A percentile compares a stretch with the other conserved stretches of the same genome.
Conservation (phyloP, 2,329 filamentous ascomycete genomes). For the Colletotrichum euphorbiae region DNA sequence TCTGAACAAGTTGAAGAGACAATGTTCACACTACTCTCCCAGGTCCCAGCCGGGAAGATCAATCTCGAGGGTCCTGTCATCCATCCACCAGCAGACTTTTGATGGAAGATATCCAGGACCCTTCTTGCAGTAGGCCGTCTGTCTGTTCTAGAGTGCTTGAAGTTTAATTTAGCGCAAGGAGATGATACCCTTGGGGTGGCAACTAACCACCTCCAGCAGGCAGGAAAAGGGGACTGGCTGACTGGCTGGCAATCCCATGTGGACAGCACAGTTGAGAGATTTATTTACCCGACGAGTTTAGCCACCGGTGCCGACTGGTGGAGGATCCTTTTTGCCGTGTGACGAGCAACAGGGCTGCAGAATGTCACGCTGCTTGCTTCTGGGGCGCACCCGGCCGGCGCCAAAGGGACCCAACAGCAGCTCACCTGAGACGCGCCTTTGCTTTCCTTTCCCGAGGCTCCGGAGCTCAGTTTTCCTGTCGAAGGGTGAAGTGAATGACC, state of each 20-base stretch:
- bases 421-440: conserved; percentile 13
- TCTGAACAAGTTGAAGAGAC: not conserved
- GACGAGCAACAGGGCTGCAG: conserved; percentile 37
- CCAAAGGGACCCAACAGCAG: conserved; percentile 28
- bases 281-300: conserved; percentile 28
- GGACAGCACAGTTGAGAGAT: conserved; percentile 8
- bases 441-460: not conserved
- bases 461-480: not conserved
- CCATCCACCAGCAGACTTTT: conserved; percentile 9
- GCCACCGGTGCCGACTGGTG: conserved; percentile 36
- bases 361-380: conserved; percentile 32
- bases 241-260: conserved; percentile 13
- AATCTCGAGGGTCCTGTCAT: not conserved
- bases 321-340: conserved; percentile 32
- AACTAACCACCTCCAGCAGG: not conserved
- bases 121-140: conserved; percentile 32
- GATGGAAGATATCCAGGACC: conserved; percentile 18
- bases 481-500: not conserved
- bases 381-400: conserved; percentile 23
- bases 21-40: conserved; percentile 10
- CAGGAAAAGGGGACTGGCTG: not conserved
- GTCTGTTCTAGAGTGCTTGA: conserved; percentile 1
- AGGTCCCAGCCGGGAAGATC: conserved; percentile 1
- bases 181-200: conserved; percentile 9
- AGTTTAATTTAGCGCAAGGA: not conserved